Evolutionary conservation across 495 filamentous ascomycete genomes (phyloP), one percentile per base, ranked within the genome.

Genomic region (Schizothecium vesticola): DNA sequence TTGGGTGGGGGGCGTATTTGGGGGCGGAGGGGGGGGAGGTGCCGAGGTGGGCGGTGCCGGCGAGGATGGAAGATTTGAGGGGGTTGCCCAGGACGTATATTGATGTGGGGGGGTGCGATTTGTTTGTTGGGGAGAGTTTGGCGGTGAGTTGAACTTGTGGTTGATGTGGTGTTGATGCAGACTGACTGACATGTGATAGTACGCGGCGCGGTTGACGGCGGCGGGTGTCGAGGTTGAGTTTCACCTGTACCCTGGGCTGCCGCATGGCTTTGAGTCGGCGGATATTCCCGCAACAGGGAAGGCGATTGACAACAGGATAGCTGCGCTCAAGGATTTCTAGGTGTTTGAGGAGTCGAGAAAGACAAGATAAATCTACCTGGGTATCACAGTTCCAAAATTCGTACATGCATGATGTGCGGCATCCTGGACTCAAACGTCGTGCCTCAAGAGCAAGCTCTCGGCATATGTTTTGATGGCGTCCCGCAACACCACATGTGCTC

Each of bases 401-500:
- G 16, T 36, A 36, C 31, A 33, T 1, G 11, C 31, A 33, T 33
- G 31, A 12, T 36, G 31, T n/a, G 43, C 43, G n/a, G 43, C 43
- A 51, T 43, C 43, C 43, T 13, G 11, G 3, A 2, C 19, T 43
- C 56, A 66, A 11, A 56, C 55, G 26, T 29, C 62, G 26, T 64
- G 13, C 25, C 55, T 23, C 16, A 43, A n/a, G 26, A 74, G 60
- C 22, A 74, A 9, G 21, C 60, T 59, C 4, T 66, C 58, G 16
- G 66, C 72, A 63, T 75, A 79, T 3, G 68, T 59, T 1, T 57
- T 59, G 56, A 79, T 67, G 55, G 74, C 79, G 73, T 83, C 70
- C 16, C 66, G 29, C 31, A 94, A 80, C 68, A 83, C 79, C 55
- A 73, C 69, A 72, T 85, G 80, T n/a, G 84, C 88, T 5, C 86